These are phyloP conservation scores for Avena atlantica DNA, from an alignment of 176 grass and related monocot species.

Conservation along the genomic window DNA sequence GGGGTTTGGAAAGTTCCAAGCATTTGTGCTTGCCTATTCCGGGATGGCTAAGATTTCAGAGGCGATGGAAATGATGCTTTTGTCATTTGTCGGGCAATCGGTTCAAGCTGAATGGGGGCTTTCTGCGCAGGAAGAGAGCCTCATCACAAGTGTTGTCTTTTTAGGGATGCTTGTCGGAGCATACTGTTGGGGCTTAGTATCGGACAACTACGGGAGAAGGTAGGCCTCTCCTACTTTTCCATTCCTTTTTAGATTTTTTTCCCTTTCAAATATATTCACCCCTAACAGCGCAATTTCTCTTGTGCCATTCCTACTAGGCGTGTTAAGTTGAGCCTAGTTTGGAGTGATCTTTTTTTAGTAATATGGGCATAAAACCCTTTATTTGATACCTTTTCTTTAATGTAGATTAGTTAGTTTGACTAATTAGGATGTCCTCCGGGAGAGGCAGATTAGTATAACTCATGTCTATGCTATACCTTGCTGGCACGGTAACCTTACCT, in stretches of 20 bases:
- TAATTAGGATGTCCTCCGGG: neutral
- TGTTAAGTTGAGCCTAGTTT: neutral
- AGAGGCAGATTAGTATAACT: slow-evolving; percentile 16
- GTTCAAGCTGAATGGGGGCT: slow-evolving; percentile 89
- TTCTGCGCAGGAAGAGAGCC: slow-evolving; percentile 78
- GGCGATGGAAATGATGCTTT: slow-evolving; percentile 99
- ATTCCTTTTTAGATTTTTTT: neutral
- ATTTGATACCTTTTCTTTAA: neutral
- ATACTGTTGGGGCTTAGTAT: slow-evolving; percentile 95
- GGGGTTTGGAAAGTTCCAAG: slow-evolving; percentile 94
- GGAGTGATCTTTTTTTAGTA: neutral
- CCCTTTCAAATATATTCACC: slow-evolving; percentile 2
- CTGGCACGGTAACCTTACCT: neutral
- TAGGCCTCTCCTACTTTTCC: slow-evolving; percentile 39
- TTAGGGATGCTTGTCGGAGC: slow-evolving; percentile 90
- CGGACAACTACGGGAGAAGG: slow-evolving; percentile 94
- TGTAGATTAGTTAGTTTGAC: slow-evolving; percentile 24
- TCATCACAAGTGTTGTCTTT: slow-evolving; percentile 97
- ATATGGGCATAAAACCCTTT: slow-evolving; percentile 10
- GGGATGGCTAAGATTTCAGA: slow-evolving; percentile 97
- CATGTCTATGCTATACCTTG: slow-evolving; percentile 27
- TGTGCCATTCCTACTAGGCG: neutral
- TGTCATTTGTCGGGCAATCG: slow-evolving; percentile 90
- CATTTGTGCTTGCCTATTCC: slow-evolving; percentile 83
- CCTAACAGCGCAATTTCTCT: neutral